phyloP scores from a whole-genome alignment of 345 rosid genomes.

The Pseudoturritis turrita region DNA sequence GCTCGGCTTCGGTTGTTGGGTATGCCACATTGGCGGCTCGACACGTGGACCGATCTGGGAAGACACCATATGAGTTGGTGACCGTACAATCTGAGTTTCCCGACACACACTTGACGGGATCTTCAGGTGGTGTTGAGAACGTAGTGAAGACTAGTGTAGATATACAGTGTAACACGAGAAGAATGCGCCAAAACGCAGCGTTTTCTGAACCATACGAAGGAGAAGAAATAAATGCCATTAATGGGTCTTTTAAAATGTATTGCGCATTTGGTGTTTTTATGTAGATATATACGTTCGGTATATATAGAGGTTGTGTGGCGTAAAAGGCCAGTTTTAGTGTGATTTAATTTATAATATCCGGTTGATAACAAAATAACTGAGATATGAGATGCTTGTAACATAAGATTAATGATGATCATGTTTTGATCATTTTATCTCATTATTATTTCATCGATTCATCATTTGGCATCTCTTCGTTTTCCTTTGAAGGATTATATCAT shows the following conservation, averaged over 20 bases:
- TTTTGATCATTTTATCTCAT: slow-evolving; percentile 12
- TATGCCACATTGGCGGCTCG: slow-evolving; percentile 54
- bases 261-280: neutral
- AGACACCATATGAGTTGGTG: slow-evolving; percentile 66
- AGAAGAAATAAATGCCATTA: neutral
- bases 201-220: neutral
- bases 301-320: slow-evolving; percentile 19
- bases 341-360: neutral
- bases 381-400: slow-evolving; percentile 26
- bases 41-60: slow-evolving; percentile 68
- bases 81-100: slow-evolving; percentile 49
- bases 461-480: neutral
- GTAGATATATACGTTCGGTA: neutral
- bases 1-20: slow-evolving; percentile 57
- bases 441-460: slow-evolving; percentile 2
- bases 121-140: slow-evolving; percentile 53
- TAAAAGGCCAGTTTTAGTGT: slow-evolving; percentile 17
- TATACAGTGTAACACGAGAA: slow-evolving; percentile 10
- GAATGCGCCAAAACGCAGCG: slow-evolving; percentile 8
- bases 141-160: slow-evolving; percentile 19
- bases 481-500: neutral
- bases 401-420: slow-evolving; percentile 27
- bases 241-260: neutral
- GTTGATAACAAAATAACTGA: slow-evolving; percentile 12
- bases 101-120: slow-evolving; percentile 55